Conservation (phyloP, 164 flowering plant genomes). For the Berberis vulgaris region DNA sequence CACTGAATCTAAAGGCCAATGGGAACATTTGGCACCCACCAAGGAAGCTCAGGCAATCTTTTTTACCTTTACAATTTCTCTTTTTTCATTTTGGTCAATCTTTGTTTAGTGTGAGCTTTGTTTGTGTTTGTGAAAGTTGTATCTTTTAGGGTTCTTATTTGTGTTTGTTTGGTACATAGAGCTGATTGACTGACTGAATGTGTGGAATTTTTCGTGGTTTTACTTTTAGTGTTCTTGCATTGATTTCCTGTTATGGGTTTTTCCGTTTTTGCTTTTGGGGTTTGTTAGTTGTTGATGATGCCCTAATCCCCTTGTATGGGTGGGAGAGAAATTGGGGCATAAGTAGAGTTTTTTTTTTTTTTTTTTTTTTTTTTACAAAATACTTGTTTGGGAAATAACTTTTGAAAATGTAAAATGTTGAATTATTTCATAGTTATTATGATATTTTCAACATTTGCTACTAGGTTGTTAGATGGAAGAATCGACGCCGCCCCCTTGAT, state of each 20-base stretch:
- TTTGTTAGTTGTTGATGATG: no score
- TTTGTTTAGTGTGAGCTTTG: neutral
- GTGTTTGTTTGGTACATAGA: neutral
- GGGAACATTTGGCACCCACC: conserved; percentile 92
- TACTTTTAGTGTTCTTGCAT: neutral
- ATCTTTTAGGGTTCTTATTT: neutral
- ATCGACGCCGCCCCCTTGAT: no score
- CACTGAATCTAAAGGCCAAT: conserved; percentile 54
- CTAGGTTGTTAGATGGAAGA: no score
- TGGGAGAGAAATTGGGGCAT: no score
- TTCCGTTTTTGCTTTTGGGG: neutral
- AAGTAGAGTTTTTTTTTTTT: no score
- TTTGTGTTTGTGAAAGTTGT: neutral
- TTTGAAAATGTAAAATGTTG: neutral
- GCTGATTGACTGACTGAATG: neutral
- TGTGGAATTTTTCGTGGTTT: neutral
- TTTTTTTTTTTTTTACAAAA: no score
- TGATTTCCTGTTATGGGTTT: neutral
- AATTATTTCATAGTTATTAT: no score
- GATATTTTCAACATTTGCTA: neutral
- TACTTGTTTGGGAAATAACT: neutral
- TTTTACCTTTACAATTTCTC: neutral
- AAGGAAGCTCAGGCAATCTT: conserved; percentile 86
- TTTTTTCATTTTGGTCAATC: neutral
- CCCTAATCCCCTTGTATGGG: no score